Conservation (phyloP, 768 basidiomycete genomes). For the Coprinellus micaceus region DNA sequence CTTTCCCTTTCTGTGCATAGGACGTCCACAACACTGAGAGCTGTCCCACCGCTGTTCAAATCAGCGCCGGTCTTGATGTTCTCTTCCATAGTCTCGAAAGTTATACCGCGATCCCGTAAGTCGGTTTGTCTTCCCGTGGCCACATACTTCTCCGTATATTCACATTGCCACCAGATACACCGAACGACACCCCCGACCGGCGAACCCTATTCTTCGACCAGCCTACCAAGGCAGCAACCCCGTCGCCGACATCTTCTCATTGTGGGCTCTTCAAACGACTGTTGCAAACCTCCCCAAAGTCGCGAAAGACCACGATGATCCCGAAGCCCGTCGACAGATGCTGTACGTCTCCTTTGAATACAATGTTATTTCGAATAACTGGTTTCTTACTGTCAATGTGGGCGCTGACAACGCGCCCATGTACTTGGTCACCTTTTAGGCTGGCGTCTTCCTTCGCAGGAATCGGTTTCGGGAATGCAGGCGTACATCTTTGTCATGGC, state of each 20-base stretch:
- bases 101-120: conserved; percentile 89
- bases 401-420: neutral
- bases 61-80: conserved; percentile 92
- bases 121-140: too few relatives aligned
- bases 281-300: conserved; percentile 87
- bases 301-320: conserved; percentile 71
- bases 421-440: conserved; percentile 32
- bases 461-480: conserved; percentile 93
- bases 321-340: conserved; percentile 87
- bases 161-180: conserved; percentile 66
- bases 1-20: conserved; percentile 20
- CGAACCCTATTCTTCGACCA: conserved; percentile 86
- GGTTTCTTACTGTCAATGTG: too few relatives aligned
- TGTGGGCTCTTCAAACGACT: conserved; percentile 89
- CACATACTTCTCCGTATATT: too few relatives aligned
- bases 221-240: conserved; percentile 94
- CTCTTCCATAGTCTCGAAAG: conserved; percentile 95
- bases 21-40: conserved; percentile 90
- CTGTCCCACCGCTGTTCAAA: conserved; percentile 89
- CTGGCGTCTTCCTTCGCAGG: conserved; percentile 93
- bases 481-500: conserved; percentile 87
- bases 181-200: conserved; percentile 83
- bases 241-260: conserved; percentile 92
- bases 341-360: conserved; percentile 50
- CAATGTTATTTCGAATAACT: too few relatives aligned